phyloP scores from a whole-genome alignment of 495 filamentous ascomycete genomes.

The Penicillium lividum region DNA sequence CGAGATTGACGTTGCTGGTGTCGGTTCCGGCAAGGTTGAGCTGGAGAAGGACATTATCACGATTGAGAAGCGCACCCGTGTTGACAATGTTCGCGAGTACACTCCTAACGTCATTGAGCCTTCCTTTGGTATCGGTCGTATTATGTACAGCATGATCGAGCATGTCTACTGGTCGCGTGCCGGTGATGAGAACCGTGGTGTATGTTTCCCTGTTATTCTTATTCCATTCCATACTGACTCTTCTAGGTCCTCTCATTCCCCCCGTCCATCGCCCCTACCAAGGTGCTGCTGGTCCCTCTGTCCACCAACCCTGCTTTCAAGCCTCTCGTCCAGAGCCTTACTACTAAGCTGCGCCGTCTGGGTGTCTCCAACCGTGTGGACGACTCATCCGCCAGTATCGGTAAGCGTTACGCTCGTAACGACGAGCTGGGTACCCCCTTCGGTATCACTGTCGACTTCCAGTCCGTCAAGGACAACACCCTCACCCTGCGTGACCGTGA shows the following conservation, averaged over 20 bases:
- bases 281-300: constrained; percentile 68
- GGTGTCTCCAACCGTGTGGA: constrained; percentile 66
- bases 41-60: constrained; percentile 68
- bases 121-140: constrained; percentile 81
- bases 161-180: constrained; percentile 76
- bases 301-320: constrained; percentile 60
- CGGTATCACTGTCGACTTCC: constrained; percentile 69
- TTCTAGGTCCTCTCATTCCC: constrained; percentile 66
- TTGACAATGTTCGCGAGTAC: constrained; percentile 73
- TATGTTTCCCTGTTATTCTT: constrained; percentile 39
- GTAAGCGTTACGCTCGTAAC: constrained; percentile 67
- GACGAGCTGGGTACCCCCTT: constrained; percentile 69
- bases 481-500: constrained; percentile 71
- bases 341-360: constrained; percentile 53
- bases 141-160: constrained; percentile 76
- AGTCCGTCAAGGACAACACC: constrained; percentile 65
- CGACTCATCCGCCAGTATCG: constrained; percentile 66
- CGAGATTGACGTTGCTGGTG: constrained; percentile 62
- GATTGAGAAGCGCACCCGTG: constrained; percentile 68
- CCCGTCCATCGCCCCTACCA: constrained; percentile 65
- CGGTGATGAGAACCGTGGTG: constrained; percentile 63
- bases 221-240: constrained; percentile 5
- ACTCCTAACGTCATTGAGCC: constrained; percentile 85
- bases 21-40: constrained; percentile 66
- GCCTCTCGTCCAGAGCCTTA: constrained; percentile 53